These are phyloP conservation scores for Iris macrosiphon DNA, from an alignment of 106 monocot genomes.

Conservation along the genomic window DNA sequence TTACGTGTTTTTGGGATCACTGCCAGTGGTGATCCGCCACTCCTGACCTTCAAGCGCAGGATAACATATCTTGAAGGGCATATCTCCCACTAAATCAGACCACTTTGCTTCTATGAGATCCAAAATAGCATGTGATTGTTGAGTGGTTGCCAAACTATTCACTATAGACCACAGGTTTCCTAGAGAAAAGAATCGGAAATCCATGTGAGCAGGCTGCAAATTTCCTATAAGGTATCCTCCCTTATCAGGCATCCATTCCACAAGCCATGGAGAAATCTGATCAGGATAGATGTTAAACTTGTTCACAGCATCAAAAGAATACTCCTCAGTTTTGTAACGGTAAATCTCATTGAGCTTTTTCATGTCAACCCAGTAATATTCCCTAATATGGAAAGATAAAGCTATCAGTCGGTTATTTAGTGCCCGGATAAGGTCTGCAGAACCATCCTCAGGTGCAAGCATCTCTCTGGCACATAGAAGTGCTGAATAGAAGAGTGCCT, in stretches of 20 bases:
- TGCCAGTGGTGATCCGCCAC: conserved; percentile 93
- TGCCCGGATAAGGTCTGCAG: conserved; percentile 85
- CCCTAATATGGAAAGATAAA: conserved; percentile 96
- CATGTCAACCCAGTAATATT: conserved; percentile 98
- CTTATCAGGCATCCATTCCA: conserved; percentile 93
- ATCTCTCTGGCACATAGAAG: conserved; percentile 92
- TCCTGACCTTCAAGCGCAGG: conserved; percentile 94
- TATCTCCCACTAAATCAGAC: conserved; percentile 94
- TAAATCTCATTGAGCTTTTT: conserved; percentile 98
- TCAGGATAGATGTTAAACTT: conserved; percentile 99
- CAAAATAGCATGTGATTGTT: conserved; percentile 92
- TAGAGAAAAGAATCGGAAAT: conserved; percentile 96
- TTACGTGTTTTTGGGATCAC: conserved; percentile 99
- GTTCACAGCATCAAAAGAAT: conserved; percentile 98
- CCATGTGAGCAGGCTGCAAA: conserved; percentile 98
- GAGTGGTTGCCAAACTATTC: conserved; percentile 69
- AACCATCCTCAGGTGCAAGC: conserved; percentile 94
- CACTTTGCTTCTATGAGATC: conserved; percentile 91
- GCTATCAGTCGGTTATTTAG: conserved; percentile 88
- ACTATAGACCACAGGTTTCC: conserved; percentile 94
- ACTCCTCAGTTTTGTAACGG: conserved; percentile 97
- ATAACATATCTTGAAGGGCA: conserved; percentile 99
- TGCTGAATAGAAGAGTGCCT: conserved; percentile 98
- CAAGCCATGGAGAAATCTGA: conserved; percentile 91
- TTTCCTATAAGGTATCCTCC: conserved; percentile 97